Base-by-base conservation (phyloP, 352 stramenopile species). In the Globisporangium orthogonon region DNA sequence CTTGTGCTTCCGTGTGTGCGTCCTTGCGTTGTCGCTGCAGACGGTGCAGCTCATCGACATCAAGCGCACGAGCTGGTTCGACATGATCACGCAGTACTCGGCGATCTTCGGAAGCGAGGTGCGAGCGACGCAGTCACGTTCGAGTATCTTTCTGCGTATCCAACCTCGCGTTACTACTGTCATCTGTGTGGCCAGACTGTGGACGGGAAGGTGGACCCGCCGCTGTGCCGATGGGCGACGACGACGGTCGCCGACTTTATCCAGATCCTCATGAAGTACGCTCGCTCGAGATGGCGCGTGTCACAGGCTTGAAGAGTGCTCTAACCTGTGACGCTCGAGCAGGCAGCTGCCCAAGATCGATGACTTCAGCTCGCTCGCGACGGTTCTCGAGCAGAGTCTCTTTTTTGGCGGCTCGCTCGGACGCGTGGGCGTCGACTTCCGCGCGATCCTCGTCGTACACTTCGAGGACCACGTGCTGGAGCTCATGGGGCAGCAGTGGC, bases 11-110 rank as follows among this genome's bases (percentile, higher is more conserved):
- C 23, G 11, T 41, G 11, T 7, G 6, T 6, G 1, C 30, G 28
- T 31, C 46, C 23, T 33, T 40, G 35, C 5, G 18, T 45, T 58
- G 15, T 2, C 7, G 18, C 18, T 40, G 4, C 62, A 95, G 83
- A 82, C 85, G 28, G 78, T 92, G 33, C 81, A 94, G 85, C 56
- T 95, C 28, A 91, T 95, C 53, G 87, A 96, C 54, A 74, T 88
- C 39, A 94, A 94, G 64, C 73, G 87, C 33, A 89, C 87, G 48
- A 94, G 83, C 64, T 95, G 85, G 87, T 95, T 96, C 56, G 86
- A 96, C 48, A 83, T 94, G 71, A 90, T 96, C 52, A 96, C 86
- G 7, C 87, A 96, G 58, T 96, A 95, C 66, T 94, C 83, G 47
- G 87, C 87, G 9, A 96, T 96, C 57, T 96, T 96, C 50, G 85